Base-by-base conservation (phyloP, 202 grass and related monocot genomes). In the Bolboschoenoplectus hybrid region DNA sequence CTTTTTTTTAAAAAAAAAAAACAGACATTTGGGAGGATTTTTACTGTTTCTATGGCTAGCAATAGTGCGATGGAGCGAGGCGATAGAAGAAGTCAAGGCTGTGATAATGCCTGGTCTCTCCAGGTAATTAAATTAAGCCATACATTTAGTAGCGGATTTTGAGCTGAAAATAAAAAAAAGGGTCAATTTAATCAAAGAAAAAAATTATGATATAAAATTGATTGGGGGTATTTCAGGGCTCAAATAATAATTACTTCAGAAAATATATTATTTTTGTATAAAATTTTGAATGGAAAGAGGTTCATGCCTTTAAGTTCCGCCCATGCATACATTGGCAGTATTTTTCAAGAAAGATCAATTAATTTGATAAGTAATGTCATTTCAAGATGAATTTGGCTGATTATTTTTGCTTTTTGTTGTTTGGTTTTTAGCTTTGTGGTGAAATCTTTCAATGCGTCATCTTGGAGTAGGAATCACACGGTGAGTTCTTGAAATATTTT, bases 11-110 rank as follows among this genome's bases (percentile, higher is more conserved):
- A 67, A 7, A 26, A 5, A 40, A 67, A 7, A 26, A 5, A 70
- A 66, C 90, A 98, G 96, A 77, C 96, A 98, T 86, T 92, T 98
- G 16, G 96, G 85, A 39, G 96, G 96, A 9, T 98, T 98, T 88
- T 86, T 95, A 69, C 72, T 98, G 2, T 98, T 98, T 92, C 77
- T 98, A 19, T 89, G 80, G 67, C 84, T 98, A 34, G 88, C 93
- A 47, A 63, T 95, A 70, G 90, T 86, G 47, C 85, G 85, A 38
- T 81, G 84, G 46, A 50, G 50, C 70, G 87, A 67, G 20, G 90
- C 85, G 9, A 89, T 86, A 63, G 91, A 44, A 60, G 60, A 83
- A 1, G 60, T 81, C 4, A 83, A 81, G 5, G 44, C 67, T 38
- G 79, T 83, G 1, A 2, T 89, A 52, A 83, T 92, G 90, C 19